These are phyloP conservation scores for Oryza glaberrima DNA, from an alignment of 176 grass and related monocot species.

Conservation along the genomic window DNA sequence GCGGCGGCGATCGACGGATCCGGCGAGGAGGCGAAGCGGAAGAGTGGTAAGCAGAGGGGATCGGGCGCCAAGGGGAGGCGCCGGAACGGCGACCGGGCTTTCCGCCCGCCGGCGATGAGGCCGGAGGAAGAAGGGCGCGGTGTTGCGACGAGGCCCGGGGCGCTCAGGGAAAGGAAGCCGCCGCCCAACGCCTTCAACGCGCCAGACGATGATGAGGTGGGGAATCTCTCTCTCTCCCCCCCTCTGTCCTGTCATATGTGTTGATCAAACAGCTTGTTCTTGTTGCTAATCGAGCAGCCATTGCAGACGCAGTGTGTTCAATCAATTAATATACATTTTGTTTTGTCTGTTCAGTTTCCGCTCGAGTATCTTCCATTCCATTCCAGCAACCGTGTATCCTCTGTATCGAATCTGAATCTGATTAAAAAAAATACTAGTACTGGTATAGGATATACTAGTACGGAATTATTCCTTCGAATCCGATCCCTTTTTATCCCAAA, in stretches of 20 bases:
- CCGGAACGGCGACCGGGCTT: not conserved
- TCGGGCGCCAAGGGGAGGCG: not conserved
- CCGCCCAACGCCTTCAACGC: not conserved
- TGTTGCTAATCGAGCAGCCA: not conserved
- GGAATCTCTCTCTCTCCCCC: not conserved
- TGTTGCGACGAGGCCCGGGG: conserved; percentile 8
- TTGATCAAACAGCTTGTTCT: not conserved
- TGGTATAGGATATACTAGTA: not conserved
- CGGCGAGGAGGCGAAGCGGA: not conserved
- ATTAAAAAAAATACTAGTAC: too few relatives aligned
- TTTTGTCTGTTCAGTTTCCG: not conserved
- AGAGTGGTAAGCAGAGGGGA: not conserved
- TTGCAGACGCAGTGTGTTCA: not conserved
- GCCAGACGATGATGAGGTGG: not conserved
- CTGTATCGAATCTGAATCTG: too few relatives aligned
- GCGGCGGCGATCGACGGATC: too few relatives aligned
- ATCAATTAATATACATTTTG: too few relatives aligned
- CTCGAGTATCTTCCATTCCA: not conserved
- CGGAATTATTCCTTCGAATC: not conserved
- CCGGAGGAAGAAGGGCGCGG: not conserved
- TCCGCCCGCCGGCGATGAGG: not conserved
- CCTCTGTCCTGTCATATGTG: not conserved
- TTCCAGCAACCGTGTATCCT: not conserved
- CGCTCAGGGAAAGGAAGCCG: not conserved
- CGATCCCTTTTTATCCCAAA: not conserved